Base-by-base conservation (phyloP, 495 filamentous ascomycete species). In the Xylaria bambusicola region DNA sequence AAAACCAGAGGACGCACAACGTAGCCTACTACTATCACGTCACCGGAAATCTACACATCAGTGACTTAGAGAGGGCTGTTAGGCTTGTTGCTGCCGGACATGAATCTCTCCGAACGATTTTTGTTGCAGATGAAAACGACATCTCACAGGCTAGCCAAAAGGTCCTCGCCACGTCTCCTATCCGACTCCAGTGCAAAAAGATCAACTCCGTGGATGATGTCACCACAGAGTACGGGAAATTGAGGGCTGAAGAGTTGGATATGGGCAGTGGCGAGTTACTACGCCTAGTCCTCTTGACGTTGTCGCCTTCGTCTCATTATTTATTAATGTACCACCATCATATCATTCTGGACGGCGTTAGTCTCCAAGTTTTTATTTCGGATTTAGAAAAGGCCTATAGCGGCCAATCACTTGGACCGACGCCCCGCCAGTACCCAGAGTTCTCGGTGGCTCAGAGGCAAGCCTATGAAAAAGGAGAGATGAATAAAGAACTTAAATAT, bases 301-400 rank as follows among this genome's bases (percentile, higher is more conserved):
- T 57, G 15, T 66, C 67, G 3, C 20, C 59, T 0, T 46, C 53
- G 2, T 15, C 6, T 20, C 45, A 61, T 50, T 41, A 33, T 33
- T 33, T 66, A 27, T 23, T 66, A 1, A 26, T 66, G 20, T 48
- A 49, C n/a, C 48, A 45, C 10, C 56, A 66, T 40, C 64, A 63
- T 40, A 56, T 66, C 6, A 40, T 50, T 8, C 44, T 66, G 38
- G 64, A 66, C 24, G 61, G 56, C 4, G 13, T 36, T 13, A 57
- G 56, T 17, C 44, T 42, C 6, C 49, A 61, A 35, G 31, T 61
- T 24, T 48, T 61, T 17, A 17, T 47, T 29, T 26, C 51, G 0
- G 77, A 82, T n/a, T 56, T 83, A 0, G 63, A 75, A 15, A 66
- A 66, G 24, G 69, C 62, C 1, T 82, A 82, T 51, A 58, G 67